Percentiles rank a stretch among this genome's conserved stretches.
Conservation (phyloP, 139 green algal species). For the Closterium sp. region DNA sequence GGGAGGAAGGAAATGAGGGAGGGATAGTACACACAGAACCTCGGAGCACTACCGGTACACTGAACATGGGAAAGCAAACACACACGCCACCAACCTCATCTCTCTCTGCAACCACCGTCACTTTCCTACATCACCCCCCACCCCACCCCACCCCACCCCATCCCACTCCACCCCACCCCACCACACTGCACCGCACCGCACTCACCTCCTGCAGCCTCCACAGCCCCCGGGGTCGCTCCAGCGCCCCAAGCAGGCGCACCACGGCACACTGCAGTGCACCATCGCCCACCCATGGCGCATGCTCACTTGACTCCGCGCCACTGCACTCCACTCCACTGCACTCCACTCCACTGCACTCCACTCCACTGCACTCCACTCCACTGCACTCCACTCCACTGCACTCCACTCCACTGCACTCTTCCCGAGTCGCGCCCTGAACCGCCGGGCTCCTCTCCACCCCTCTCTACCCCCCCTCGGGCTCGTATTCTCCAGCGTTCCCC, state of each 20-base stretch:
- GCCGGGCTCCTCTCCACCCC: not conserved
- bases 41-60: not conserved
- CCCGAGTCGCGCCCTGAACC: not conserved
- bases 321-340: not conserved
- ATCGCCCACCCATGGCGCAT: not conserved
- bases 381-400: no score
- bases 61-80: not conserved
- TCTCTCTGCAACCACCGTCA: not conserved
- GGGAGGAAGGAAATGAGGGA: no score
- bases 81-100: not conserved
- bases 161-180: not conserved
- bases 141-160: not conserved
- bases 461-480: not conserved
- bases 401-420: not conserved
- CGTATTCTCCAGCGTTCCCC: not conserved
- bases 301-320: not conserved
- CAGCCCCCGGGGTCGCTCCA: slow-evolving; percentile 15
- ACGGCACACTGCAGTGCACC: not conserved
- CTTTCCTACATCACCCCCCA: not conserved
- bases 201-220: slow-evolving; percentile 26
- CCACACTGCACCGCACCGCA: not conserved
- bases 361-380: not conserved
- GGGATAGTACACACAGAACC: not conserved
- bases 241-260: not conserved
- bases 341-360: not conserved